A percentile compares a stretch with the other conserved stretches of the same genome.
phyloP scores from a whole-genome alignment of 2,329 filamentous ascomycete genomes.

The Biscogniauxia sp. region DNA sequence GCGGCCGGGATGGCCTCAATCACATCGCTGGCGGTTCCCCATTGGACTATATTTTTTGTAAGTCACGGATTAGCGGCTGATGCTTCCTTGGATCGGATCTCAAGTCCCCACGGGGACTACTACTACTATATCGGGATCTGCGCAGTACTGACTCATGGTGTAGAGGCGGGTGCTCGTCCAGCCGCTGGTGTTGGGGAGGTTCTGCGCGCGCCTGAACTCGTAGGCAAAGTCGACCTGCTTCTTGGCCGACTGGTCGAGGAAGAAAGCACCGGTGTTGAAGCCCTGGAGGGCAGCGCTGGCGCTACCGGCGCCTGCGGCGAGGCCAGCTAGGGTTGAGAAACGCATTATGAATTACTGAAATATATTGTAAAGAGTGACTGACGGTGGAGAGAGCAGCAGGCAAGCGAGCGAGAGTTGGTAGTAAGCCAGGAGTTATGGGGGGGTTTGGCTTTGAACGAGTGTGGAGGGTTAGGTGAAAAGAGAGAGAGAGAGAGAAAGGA shows the following conservation, averaged over 20 bases:
- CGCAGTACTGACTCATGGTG: conserved; percentile 29
- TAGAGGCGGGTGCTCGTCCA: conserved; percentile 33
- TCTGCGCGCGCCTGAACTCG: conserved; percentile 33
- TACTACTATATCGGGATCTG: not conserved
- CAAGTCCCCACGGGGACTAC: not conserved
- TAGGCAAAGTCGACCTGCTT: conserved; percentile 31
- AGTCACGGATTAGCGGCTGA: conserved; percentile 9
- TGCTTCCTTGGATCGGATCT: not conserved
- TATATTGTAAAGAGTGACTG: not conserved
- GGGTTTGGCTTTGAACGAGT: not conserved
- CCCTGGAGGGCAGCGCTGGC: conserved; percentile 27
- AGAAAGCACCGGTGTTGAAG: conserved; percentile 35
- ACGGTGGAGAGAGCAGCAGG: not conserved
- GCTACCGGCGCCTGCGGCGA: not conserved
- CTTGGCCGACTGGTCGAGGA: conserved; percentile 33
- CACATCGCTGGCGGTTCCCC: conserved; percentile 46
- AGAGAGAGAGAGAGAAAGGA: not conserved
- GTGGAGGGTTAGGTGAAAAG: no score
- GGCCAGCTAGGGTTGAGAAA: conserved; percentile 1
- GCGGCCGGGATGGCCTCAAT: conserved; percentile 67
- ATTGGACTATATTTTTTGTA: conserved; percentile 29
- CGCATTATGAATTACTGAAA: conserved; percentile 3
- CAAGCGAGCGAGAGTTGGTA: not conserved
- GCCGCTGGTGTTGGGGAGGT: conserved; percentile 28
- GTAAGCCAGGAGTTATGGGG: not conserved